A percentile compares a stretch with the other conserved stretches of the same genome.
Evolutionary conservation across 2,329 filamentous ascomycete species (phyloP).

Genomic region (Aspergillus sp.): DNA sequence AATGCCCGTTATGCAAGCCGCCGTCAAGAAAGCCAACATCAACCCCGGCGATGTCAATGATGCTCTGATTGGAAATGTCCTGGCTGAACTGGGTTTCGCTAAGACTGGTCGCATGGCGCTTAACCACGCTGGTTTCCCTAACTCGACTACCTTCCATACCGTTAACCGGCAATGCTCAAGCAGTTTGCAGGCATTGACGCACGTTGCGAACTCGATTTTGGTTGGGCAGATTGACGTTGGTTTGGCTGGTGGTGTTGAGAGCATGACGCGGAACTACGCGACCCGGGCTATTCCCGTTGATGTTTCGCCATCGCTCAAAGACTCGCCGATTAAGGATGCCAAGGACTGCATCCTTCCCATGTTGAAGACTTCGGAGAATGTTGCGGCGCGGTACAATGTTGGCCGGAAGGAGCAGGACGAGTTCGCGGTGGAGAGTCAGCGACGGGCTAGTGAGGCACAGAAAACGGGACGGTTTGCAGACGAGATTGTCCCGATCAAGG

Average conservation of each 20-base stretch:
- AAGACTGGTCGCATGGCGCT: conserved; percentile 83
- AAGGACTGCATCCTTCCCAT: conserved; percentile 81
- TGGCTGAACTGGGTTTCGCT: conserved; percentile 64
- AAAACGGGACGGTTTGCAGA: conserved; percentile 80
- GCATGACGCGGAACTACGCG: conserved; percentile 55
- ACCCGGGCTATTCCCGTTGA: conserved; percentile 19
- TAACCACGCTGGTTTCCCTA: conserved; percentile 84
- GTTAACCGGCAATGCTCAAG: conserved; percentile 94
- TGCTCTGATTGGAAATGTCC: conserved; percentile 67
- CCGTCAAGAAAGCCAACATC: conserved; percentile 41
- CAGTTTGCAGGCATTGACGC: conserved; percentile 83
- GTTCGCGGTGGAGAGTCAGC: conserved; percentile 77
- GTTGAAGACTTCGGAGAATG: conserved; percentile 94
- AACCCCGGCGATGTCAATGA: conserved; percentile 74
- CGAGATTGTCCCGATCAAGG: conserved; percentile 84
- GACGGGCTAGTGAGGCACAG: conserved; percentile 75
- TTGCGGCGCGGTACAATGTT: conserved; percentile 79
- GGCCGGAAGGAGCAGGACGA: conserved; percentile 68
- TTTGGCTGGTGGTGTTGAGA: conserved; percentile 79
- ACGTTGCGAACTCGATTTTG: conserved; percentile 78
- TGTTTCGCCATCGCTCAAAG: conserved; percentile 14
- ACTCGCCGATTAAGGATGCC: conserved; percentile 51
- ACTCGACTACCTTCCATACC: conserved; percentile 69
- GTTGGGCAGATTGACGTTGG: conserved; percentile 74
- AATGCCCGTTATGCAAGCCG: conserved; percentile 19